Percentiles rank a stretch among this genome's conserved stretches.
Conservation (phyloP, 2,329 filamentous ascomycete species). For the Ascochyta viciae-villosae region DNA sequence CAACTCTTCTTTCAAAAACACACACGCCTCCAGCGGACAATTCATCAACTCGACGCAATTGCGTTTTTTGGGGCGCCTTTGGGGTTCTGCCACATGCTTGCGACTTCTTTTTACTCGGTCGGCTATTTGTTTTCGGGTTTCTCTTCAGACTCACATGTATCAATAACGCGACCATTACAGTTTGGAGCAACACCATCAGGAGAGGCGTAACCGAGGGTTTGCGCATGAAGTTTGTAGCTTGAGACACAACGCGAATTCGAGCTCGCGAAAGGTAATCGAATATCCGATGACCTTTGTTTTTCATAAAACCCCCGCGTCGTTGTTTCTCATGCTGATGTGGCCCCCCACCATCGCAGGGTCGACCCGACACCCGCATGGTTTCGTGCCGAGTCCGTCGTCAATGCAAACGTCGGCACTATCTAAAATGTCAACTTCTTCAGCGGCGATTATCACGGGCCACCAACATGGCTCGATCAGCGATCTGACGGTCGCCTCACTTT, state of each 20-base stretch:
- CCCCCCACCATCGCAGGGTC: conserved; percentile 14
- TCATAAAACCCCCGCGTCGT: neutral
- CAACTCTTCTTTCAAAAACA: neutral
- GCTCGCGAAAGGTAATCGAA: neutral
- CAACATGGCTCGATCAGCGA: neutral
- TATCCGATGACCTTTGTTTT: neutral
- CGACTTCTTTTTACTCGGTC: conserved; percentile 1
- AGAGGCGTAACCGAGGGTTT: neutral
- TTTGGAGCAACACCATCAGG: neutral
- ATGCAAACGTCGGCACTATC: conserved; percentile 1
- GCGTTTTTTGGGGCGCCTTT: neutral
- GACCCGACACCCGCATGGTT: conserved; percentile 20
- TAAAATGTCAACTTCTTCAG: neutral
- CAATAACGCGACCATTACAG: conserved; percentile 16
- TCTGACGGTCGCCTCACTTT: neutral
- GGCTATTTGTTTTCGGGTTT: conserved; percentile 3
- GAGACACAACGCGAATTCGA: neutral
- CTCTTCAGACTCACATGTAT: conserved; percentile 22
- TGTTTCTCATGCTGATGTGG: conserved; percentile 5
- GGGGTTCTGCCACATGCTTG: neutral
- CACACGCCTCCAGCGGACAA: neutral
- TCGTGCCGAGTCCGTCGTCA: conserved; percentile 15
- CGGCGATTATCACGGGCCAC: neutral
- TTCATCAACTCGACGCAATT: neutral
- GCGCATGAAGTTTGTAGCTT: conserved; percentile 1